Evolutionary conservation across 2,329 filamentous ascomycete genomes (phyloP), one percentile per base, ranked within the genome.

Genomic region (Colletotrichum sansevieriae): DNA sequence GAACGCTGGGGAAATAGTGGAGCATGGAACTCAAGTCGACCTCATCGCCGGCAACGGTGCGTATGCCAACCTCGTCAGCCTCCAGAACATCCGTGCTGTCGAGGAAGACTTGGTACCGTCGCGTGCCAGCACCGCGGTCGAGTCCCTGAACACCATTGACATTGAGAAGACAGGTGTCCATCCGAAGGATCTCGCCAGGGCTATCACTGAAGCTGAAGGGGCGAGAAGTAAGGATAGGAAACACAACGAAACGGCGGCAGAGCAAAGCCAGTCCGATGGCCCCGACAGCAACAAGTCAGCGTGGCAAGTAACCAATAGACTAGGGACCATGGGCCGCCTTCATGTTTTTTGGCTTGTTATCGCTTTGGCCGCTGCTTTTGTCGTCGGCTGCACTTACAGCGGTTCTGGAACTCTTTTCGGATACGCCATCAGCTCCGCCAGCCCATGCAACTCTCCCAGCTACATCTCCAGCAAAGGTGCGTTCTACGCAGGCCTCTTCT

Each of bases 21-120:
- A 92, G 75, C 79, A 89, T 73, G 90, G 90, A 0, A 87, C 83
- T 0, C 90, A 92, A 63, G 79, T 85, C 2, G 83, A 87, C 22
- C 82, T 92, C 0, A 79, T 92, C 44, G 76, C 76, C 15, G 77
- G 78, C 18, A 83, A 25, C 80, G 87, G n/a, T 12, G 77, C 87
- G 4, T 90, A 90, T 71, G 82, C 81, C 8, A 80, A 80, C 39
- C 82, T 90, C 61, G 87, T 89, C 3, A 76, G 77, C 46, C 76
- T 83, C 3, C 82, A 83, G 61, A 79, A 76, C 22, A 72, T 82
- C 29, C 76, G 78, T n/a, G 72, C 77, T 3, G 73, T 74, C 52
- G 73, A 75, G 43, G 73, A 72, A 2, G 75, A 76, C 1, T 76
- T 78, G 46, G 71, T 70, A 1, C 73, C 73, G 3, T 80, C 78